These are phyloP conservation scores for Fusarium humuli DNA, from an alignment of 2,329 filamentous ascomycete species.

Conservation along the genomic window DNA sequence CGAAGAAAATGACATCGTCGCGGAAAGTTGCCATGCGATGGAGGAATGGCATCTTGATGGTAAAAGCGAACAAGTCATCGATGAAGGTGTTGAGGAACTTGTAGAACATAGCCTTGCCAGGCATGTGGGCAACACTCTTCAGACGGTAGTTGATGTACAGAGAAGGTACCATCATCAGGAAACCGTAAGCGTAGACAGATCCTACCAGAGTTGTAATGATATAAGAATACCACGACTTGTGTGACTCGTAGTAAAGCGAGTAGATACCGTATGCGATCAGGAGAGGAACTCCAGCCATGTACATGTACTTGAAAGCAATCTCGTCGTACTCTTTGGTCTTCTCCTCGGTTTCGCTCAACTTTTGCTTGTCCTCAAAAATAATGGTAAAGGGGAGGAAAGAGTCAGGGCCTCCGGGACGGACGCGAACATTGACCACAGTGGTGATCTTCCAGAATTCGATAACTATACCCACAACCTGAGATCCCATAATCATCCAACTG, in stretches of 20 bases:
- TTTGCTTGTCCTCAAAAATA: slow-evolving; percentile 95
- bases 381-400: slow-evolving; percentile 83
- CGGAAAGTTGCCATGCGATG: slow-evolving; percentile 92
- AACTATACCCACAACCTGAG: slow-evolving; percentile 83
- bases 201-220: slow-evolving; percentile 95
- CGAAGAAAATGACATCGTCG: slow-evolving; percentile 97
- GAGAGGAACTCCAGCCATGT: slow-evolving; percentile 89
- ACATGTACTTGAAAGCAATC: slow-evolving; percentile 98
- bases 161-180: slow-evolving; percentile 98
- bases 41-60: slow-evolving; percentile 97
- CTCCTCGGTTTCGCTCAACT: slow-evolving; percentile 92
- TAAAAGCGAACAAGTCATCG: slow-evolving; percentile 98
- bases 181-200: slow-evolving; percentile 96
- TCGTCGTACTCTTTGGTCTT: slow-evolving; percentile 99
- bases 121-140: slow-evolving; percentile 97
- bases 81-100: slow-evolving; percentile 99
- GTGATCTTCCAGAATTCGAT: slow-evolving; percentile 93
- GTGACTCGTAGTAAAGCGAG: slow-evolving; percentile 89
- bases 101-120: slow-evolving; percentile 95
- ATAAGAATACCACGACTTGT: slow-evolving; percentile 99
- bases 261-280: slow-evolving; percentile 90
- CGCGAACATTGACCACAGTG: slow-evolving; percentile 88
- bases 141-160: slow-evolving; percentile 99
- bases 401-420: slow-evolving; percentile 75
- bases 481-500: slow-evolving; percentile 98